Conservation (phyloP, 1,139 yeast genomes). For the Yamadazyma epiphylla region DNA sequence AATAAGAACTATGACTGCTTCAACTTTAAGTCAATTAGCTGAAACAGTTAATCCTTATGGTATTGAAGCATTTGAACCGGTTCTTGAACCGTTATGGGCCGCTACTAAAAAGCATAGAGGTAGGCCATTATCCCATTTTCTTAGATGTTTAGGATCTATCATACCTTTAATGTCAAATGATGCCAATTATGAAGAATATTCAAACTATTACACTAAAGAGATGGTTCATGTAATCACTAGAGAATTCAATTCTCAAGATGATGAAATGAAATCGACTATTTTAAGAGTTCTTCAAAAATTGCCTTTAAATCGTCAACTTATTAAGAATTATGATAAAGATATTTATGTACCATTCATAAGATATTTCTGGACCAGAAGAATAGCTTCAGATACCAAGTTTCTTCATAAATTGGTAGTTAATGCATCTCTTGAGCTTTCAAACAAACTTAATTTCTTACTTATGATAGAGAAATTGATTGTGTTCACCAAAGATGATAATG, state of each 20-base stretch:
- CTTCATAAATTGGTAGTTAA: slow-evolving; percentile 62
- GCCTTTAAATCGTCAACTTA: slow-evolving; percentile 29
- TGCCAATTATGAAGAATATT: slow-evolving; percentile 58
- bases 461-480: slow-evolving; percentile 56
- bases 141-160: slow-evolving; percentile 74
- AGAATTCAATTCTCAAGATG: slow-evolving; percentile 82
- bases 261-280: slow-evolving; percentile 80
- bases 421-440: slow-evolving; percentile 66
- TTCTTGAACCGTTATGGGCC: slow-evolving; percentile 73
- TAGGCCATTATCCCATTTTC: slow-evolving; percentile 66
- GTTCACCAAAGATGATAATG: slow-evolving; percentile 77
- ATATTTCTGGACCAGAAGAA: slow-evolving; percentile 74
- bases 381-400: slow-evolving; percentile 50
- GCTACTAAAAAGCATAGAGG: slow-evolving; percentile 82
- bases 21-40: slow-evolving; percentile 71
- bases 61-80: slow-evolving; percentile 73
- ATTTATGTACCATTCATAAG: slow-evolving; percentile 64
- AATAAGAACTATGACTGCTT: slow-evolving; percentile 68
- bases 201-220: slow-evolving; percentile 74
- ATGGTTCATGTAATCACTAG: slow-evolving; percentile 62
- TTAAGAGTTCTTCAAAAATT: slow-evolving; percentile 35
- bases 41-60: slow-evolving; percentile 91
- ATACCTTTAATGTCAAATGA: slow-evolving; percentile 77
- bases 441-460: slow-evolving; percentile 61
- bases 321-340: slow-evolving; percentile 30